Evolutionary conservation across 441 rosid species (phyloP).

Genomic region (Euphorbia corollata): DNA sequence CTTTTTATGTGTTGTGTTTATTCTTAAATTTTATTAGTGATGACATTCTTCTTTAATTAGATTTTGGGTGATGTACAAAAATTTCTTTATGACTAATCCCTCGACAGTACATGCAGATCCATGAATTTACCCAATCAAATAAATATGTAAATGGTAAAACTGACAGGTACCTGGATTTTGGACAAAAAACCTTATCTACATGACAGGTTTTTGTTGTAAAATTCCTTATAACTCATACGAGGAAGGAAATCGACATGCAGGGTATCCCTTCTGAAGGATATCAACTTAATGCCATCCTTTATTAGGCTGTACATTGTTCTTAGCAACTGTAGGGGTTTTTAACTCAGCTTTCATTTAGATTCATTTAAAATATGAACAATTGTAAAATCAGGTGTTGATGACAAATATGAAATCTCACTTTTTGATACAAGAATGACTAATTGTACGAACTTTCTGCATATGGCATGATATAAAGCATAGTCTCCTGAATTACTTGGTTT

Average conservation of each 20-base stretch:
- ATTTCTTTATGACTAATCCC: not conserved
- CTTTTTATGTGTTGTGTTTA: not conserved
- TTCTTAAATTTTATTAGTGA: not conserved
- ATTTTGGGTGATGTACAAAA: not conserved
- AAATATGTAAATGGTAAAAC: not conserved
- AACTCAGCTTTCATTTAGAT: not conserved
- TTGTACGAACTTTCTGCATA: constrained; percentile 4
- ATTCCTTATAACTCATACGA: not conserved
- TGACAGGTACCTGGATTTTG: not conserved
- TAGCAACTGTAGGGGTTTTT: too few species aligned
- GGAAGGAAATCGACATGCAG: not conserved
- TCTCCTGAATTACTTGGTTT: not conserved
- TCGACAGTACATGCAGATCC: not conserved
- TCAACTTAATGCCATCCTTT: not conserved
- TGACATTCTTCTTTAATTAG: not conserved
- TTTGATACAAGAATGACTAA: not conserved
- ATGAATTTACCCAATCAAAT: not conserved
- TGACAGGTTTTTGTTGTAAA: not conserved
- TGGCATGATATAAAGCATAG: not conserved
- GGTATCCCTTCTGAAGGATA: not conserved
- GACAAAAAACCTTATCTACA: not conserved
- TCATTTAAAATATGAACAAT: not conserved
- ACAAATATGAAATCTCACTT: not conserved
- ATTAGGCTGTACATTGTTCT: not conserved
- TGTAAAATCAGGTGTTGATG: not conserved